phyloP scores from a whole-genome alignment of 106 monocot species.

The Dendrobium catenatum region DNA sequence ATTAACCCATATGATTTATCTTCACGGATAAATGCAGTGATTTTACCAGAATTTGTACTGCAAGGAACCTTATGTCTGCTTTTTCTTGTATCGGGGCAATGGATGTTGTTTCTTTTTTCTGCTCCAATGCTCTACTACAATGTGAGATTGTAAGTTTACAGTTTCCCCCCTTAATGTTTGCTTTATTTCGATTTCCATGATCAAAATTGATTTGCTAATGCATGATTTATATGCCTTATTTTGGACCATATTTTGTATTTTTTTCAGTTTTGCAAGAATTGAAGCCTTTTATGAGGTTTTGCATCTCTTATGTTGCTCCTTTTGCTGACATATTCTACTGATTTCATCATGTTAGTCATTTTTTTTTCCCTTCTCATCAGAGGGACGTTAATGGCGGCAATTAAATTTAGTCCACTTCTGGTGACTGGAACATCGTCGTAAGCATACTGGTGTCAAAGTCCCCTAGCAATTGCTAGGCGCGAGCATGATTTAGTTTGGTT shows the following conservation, averaged over 20 bases:
- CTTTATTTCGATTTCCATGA: not conserved
- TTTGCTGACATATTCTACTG: not conserved
- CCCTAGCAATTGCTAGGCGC: no score
- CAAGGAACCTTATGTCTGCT: conserved; percentile 58
- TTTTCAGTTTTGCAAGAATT: not conserved
- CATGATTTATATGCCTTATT: not conserved
- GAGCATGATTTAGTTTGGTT: no score
- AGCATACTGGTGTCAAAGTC: no score
- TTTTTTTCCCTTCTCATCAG: no score
- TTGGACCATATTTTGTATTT: not conserved
- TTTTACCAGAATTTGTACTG: conserved; percentile 62
- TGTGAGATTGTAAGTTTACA: conserved; percentile 45
- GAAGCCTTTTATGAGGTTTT: not conserved
- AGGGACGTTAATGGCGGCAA: no score
- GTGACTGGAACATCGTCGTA: no score
- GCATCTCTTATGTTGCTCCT: not conserved
- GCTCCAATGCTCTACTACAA: conserved; percentile 66
- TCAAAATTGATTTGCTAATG: not conserved
- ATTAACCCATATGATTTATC: conserved; percentile 81
- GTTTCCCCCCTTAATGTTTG: not conserved
- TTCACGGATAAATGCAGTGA: conserved; percentile 60
- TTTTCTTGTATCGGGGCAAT: conserved; percentile 66
- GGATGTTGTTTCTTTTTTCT: conserved; percentile 64
- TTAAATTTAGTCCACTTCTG: no score
- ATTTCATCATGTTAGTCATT: not conserved